Evolutionary conservation across 2,329 filamentous ascomycete species (phyloP).

Genomic region (Sarocladium kiliense): DNA sequence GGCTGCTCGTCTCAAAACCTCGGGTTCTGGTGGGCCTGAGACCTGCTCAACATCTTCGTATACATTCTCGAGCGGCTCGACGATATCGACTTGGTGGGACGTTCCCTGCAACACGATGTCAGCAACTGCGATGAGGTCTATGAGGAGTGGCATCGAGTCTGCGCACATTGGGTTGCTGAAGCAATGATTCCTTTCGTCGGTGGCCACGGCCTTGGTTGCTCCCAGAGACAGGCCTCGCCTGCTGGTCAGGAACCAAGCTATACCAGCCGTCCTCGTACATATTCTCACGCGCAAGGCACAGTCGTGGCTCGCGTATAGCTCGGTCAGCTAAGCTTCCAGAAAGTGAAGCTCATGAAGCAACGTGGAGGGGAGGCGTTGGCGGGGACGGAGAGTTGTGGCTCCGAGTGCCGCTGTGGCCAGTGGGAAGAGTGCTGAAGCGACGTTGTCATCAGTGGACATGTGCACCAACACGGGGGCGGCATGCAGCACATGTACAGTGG

Average conservation of each 20-base stretch:
- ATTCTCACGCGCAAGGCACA: constrained; percentile 15
- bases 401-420: constrained; percentile 4
- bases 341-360: constrained; percentile 3
- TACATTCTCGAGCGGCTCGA: constrained; percentile 46
- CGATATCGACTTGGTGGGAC: constrained; percentile 40
- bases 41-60: constrained; percentile 5
- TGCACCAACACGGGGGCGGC: not conserved
- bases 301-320: not conserved
- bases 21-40: constrained; percentile 58
- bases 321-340: not conserved
- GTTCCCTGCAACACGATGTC: constrained; percentile 40
- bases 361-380: constrained; percentile 4
- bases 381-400: constrained; percentile 7
- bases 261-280: constrained; percentile 89
- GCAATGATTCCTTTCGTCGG: constrained; percentile 62
- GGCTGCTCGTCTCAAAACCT: constrained; percentile 59
- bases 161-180: constrained; percentile 61
- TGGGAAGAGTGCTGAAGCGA: not conserved
- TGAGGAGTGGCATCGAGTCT: not conserved
- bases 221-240: constrained; percentile 15
- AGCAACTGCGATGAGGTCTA: not conserved
- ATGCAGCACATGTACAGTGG: not conserved
- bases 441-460: constrained; percentile 4
- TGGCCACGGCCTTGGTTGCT: constrained; percentile 46
- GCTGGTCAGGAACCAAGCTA: constrained; percentile 60